Base-by-base conservation (phyloP, 2,329 filamentous ascomycete genomes). In the Trichoderma afroharzianum region DNA sequence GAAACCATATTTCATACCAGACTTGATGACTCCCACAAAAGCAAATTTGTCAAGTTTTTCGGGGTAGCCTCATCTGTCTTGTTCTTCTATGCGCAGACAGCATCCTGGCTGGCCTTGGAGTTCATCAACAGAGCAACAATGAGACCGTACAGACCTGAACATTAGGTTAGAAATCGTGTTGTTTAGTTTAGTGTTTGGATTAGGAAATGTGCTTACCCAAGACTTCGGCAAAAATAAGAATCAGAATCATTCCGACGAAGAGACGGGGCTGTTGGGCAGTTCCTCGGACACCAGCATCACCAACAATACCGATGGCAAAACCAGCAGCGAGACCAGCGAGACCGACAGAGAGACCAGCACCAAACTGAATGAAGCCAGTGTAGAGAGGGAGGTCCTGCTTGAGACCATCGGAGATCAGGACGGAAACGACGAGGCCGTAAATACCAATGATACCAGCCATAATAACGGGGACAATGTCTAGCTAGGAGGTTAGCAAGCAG, bases 361-460 rank as follows among this genome's bases (percentile, higher is more conserved):
- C 83, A 43, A 85, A 78, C 75, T 84, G 82, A 24, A 85, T 75
- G 73, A 85, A 84, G 28, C 79, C 82, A 21, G 81, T 81, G 74
- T 83, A 79, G n/a, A 84, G 75, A 47, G 83, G 76, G 79, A 84
- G 82, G 72, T 81, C 81, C 76, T 84, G 81, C 28, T 75, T 74
- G 67, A 85, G 78, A 72, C 77, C 76, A 71, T 79, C 80, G 30
- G 82, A 79, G 76, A 85, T 85, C 76, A 85, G 81, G 74, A 85
- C 83, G 71, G 80, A 80, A 66, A 80, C 79, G 57, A 85, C 83
- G 50, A 85, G 79, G 66, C 83, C 83, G 75, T 85, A 85, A 73
- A 85, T 84, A 92, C 94, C 96, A 85, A 99, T 98, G 85, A 99
- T 99, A 98, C 96, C 96, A 88, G 96, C 96, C 96, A 99, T 99